Conservation (phyloP, 805 yeast genomes). For the Lachancea thermotolerans region DNA sequence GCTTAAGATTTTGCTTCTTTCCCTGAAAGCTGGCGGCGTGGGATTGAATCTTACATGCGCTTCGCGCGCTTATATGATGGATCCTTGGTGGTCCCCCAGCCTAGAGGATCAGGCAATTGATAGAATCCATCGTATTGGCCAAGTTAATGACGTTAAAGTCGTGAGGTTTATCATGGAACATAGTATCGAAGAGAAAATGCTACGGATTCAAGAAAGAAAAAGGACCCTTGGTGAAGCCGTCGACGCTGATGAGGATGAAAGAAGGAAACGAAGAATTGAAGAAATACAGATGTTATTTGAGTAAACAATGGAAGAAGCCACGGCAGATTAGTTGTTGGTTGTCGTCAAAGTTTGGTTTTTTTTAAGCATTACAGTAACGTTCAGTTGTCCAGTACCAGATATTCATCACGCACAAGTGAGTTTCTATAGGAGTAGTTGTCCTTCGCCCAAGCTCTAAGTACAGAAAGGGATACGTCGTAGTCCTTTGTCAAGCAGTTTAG, state of each 20-base stretch:
- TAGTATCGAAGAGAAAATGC: constrained; percentile 83
- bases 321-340: background rate
- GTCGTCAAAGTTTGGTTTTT: background rate
- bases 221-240: constrained; percentile 74
- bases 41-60: constrained; percentile 86
- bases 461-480: constrained; percentile 16
- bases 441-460: constrained; percentile 16
- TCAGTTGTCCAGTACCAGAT: constrained; percentile 21
- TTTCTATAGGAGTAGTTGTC: constrained; percentile 5
- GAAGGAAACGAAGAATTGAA: constrained; percentile 61
- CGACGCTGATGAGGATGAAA: constrained; percentile 68
- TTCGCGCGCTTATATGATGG: constrained; percentile 81
- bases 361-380: background rate
- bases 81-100: constrained; percentile 97
- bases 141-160: constrained; percentile 62
- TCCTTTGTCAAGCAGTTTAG: constrained; percentile 40
- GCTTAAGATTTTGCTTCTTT: constrained; percentile 52
- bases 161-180: constrained; percentile 73
- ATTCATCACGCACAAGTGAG: constrained; percentile 21
- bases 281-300: constrained; percentile 65
- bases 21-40: constrained; percentile 91
- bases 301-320: constrained; percentile 6
- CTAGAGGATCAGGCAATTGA: constrained; percentile 96
- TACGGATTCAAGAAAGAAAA: constrained; percentile 79
- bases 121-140: constrained; percentile 97